Percentiles rank a stretch among this genome's conserved stretches.
phyloP scores from a whole-genome alignment of 140 eudicot species.

The Erigeron philadelphicus region DNA sequence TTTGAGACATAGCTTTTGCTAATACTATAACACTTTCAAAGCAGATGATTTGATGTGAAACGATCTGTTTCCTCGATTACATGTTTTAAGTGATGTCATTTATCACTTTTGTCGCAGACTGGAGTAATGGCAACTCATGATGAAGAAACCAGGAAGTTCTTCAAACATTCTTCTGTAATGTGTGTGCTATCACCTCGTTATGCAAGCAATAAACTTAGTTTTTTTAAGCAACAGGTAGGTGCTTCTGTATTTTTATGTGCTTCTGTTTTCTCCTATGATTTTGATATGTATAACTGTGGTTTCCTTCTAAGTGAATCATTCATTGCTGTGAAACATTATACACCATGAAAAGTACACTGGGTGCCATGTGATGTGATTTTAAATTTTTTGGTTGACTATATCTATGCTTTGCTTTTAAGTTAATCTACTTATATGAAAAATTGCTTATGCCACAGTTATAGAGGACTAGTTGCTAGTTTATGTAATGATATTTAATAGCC shows the following conservation, averaged over 20 bases:
- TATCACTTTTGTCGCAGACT: constrained; percentile 39
- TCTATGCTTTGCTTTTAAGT: constrained; percentile 18
- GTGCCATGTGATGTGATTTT: constrained; percentile 17
- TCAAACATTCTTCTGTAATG: constrained; percentile 83
- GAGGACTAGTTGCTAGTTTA: constrained; percentile 7
- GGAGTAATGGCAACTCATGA: constrained; percentile 97
- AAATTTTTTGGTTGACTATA: constrained; percentile 1
- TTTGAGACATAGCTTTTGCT: constrained; percentile 14
- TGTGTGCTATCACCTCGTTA: constrained; percentile 92
- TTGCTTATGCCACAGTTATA: constrained; percentile 1
- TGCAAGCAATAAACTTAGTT: constrained; percentile 76
- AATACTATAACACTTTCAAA: not conserved
- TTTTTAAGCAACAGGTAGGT: constrained; percentile 77
- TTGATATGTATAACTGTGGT: not conserved
- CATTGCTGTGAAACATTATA: constrained; percentile 3
- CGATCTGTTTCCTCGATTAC: constrained; percentile 9
- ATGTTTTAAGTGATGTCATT: constrained; percentile 18
- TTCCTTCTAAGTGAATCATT: constrained; percentile 8
- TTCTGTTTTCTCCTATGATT: constrained; percentile 12
- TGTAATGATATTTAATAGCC: constrained; percentile 12
- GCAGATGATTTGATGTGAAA: constrained; percentile 1
- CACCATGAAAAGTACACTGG: not conserved
- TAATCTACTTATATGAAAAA: not conserved
- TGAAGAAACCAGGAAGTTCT: constrained; percentile 89
- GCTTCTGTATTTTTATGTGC: constrained; percentile 25